Evolutionary conservation across 2,329 filamentous ascomycete genomes (phyloP).

Genomic region (Pseudopyricularia javanii): DNA sequence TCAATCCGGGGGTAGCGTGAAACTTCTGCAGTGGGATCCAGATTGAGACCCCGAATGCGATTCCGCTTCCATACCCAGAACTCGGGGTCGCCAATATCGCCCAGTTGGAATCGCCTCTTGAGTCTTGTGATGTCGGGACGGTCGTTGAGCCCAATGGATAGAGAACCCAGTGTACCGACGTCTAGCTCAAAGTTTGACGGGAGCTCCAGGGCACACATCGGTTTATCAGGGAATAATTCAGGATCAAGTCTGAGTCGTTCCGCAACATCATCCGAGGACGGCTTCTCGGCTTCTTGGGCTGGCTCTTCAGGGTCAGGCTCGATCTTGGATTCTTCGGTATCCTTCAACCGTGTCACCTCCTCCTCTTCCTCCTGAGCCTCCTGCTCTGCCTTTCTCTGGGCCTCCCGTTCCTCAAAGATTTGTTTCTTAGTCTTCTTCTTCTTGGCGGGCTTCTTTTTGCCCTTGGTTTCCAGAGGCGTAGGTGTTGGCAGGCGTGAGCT

Average conservation of each 20-base stretch:
- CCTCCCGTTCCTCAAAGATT: constrained; percentile 54
- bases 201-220: constrained; percentile 31
- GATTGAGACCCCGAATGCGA: constrained; percentile 42
- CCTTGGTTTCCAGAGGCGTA: constrained; percentile 25
- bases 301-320: not conserved
- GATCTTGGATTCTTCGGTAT: constrained; percentile 17
- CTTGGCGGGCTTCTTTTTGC: constrained; percentile 50
- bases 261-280: constrained; percentile 9
- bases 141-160: constrained; percentile 32
- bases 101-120: constrained; percentile 30
- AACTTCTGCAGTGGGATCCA: constrained; percentile 6
- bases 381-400: constrained; percentile 43
- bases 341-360: constrained; percentile 20
- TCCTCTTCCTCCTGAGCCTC: constrained; percentile 34
- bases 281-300: constrained; percentile 9
- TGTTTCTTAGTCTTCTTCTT: constrained; percentile 73
- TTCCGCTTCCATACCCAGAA: constrained; percentile 46
- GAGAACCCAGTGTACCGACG: constrained; percentile 28
- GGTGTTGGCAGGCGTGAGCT: constrained; percentile 35
- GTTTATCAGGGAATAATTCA: constrained; percentile 34
- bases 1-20: constrained; percentile 28
- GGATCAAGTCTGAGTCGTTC: constrained; percentile 22
- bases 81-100: constrained; percentile 34
- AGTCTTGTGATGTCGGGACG: constrained; percentile 35
- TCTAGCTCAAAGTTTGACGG: constrained; percentile 32